Evolutionary conservation across 83 land plant genomes (phyloP).

Genomic region (Thuja plicata): DNA sequence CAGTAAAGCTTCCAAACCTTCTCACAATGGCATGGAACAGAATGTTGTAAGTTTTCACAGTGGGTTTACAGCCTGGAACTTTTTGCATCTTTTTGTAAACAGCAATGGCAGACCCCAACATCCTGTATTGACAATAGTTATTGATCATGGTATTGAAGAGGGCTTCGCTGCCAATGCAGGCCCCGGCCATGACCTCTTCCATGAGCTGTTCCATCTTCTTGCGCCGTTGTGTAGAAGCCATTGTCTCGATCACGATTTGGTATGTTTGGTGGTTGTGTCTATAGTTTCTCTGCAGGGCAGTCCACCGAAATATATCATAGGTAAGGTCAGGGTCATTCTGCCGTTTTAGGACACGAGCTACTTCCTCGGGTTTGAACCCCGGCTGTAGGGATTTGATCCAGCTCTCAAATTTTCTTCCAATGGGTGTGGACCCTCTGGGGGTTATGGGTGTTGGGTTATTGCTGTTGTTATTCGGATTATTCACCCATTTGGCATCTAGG

Average conservation of each 20-base stretch:
- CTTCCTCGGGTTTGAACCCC: conserved; percentile 53
- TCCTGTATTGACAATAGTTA: conserved; percentile 39
- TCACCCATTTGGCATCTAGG: background rate
- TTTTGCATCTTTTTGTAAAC: conserved; percentile 52
- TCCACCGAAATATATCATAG: conserved; percentile 72
- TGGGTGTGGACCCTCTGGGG: conserved; percentile 32
- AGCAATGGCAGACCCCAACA: conserved; percentile 51
- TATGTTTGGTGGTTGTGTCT: conserved; percentile 43
- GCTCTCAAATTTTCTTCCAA: conserved; percentile 53
- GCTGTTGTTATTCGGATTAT: background rate
- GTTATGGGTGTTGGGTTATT: background rate
- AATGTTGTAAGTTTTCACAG: conserved; percentile 43
- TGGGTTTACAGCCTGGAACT: conserved; percentile 34
- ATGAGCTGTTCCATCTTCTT: conserved; percentile 40
- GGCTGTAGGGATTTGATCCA: conserved; percentile 50
- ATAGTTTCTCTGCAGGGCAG: conserved; percentile 54
- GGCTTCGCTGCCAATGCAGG: conserved; percentile 26
- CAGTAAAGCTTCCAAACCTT: conserved; percentile 40
- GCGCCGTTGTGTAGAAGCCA: conserved; percentile 25
- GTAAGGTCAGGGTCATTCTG: conserved; percentile 63
- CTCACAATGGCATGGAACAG: conserved; percentile 37
- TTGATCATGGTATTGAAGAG: conserved; percentile 41
- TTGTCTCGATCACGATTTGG: conserved; percentile 30
- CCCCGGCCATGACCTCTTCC: conserved; percentile 62
- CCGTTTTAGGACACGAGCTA: conserved; percentile 36